phyloP scores from a whole-genome alignment of 2,329 filamentous ascomycete species.

The Penicillium hesseltinei region DNA sequence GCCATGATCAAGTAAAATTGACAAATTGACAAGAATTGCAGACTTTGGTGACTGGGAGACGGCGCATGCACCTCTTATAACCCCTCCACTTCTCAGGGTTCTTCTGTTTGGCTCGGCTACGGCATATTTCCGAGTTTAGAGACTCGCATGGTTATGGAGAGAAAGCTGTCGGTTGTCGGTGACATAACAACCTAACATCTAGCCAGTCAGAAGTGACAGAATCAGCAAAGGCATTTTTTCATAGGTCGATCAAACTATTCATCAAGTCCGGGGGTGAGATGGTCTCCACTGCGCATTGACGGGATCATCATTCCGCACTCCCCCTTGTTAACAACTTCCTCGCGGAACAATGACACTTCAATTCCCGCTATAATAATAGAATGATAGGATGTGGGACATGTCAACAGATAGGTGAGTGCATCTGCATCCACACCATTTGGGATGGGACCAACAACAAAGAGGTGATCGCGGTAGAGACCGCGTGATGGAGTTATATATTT shows the following conservation, averaged over 20 bases:
- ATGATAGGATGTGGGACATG: too few relatives aligned
- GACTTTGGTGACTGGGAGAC: not conserved
- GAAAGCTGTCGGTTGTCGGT: not conserved
- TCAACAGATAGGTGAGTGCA: too few relatives aligned
- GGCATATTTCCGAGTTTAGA: conserved; percentile 6
- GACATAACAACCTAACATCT: not conserved
- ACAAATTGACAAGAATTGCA: not conserved
- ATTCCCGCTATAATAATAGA: not conserved
- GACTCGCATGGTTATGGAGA: not conserved
- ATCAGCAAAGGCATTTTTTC: not conserved
- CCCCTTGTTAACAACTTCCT: not conserved
- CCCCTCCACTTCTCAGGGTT: not conserved
- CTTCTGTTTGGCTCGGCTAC: not conserved
- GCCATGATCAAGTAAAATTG: conserved; percentile 22
- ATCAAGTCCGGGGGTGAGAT: not conserved
- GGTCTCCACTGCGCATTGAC: not conserved
- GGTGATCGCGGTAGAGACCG: too few relatives aligned
- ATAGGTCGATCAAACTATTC: not conserved
- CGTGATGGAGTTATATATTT: too few relatives aligned
- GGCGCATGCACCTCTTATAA: conserved; percentile 13
- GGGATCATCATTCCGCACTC: conserved; percentile 13
- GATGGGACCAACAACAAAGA: too few relatives aligned
- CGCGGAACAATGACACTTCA: not conserved
- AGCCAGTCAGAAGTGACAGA: not conserved
- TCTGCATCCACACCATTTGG: too few relatives aligned